phyloP scores from a whole-genome alignment of 352 stramenopile genomes.

The Globisporangium uncinulatum region DNA sequence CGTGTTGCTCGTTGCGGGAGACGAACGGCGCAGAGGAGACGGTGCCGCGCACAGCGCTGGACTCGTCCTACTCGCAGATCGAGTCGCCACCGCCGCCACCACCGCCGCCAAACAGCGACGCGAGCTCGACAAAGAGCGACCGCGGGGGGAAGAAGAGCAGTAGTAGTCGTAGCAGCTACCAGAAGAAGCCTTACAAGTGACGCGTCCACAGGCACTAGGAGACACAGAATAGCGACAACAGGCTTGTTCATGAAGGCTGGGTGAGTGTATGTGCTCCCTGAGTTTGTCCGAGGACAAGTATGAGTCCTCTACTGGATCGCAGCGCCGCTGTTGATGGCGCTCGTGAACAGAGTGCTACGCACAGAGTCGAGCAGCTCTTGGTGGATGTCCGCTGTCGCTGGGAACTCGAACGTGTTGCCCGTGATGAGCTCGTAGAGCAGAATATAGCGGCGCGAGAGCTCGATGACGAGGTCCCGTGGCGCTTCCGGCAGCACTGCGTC shows the following conservation, averaged over 20 bases:
- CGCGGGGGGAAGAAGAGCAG: neutral
- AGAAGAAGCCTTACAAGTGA: too few relatives aligned
- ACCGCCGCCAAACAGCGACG: neutral
- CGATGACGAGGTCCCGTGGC: conserved; percentile 93
- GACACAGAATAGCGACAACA: too few relatives aligned
- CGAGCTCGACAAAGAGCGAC: too few relatives aligned
- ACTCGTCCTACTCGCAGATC: conserved; percentile 18
- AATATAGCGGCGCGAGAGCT: conserved; percentile 97
- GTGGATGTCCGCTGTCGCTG: conserved; percentile 20
- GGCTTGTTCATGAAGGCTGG: too few relatives aligned
- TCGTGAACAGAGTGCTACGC: conserved; percentile 22
- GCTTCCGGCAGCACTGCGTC: conserved; percentile 93
- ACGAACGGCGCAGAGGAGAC: neutral
- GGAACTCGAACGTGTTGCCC: conserved; percentile 91
- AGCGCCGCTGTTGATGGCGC: conserved; percentile 12
- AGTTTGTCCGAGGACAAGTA: too few relatives aligned
- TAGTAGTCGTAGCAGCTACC: too few relatives aligned
- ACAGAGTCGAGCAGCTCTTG: conserved; percentile 49
- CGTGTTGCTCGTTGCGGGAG: conserved; percentile 8
- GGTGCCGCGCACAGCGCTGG: conserved; percentile 2
- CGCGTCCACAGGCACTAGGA: too few relatives aligned
- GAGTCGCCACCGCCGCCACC: conserved; percentile 1
- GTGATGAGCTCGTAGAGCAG: conserved; percentile 99
- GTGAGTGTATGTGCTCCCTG: too few relatives aligned
- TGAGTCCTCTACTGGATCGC: conserved; percentile 4